Conservation (phyloP, 768 basidiomycete species). For the Lentinula raphanica region DNA sequence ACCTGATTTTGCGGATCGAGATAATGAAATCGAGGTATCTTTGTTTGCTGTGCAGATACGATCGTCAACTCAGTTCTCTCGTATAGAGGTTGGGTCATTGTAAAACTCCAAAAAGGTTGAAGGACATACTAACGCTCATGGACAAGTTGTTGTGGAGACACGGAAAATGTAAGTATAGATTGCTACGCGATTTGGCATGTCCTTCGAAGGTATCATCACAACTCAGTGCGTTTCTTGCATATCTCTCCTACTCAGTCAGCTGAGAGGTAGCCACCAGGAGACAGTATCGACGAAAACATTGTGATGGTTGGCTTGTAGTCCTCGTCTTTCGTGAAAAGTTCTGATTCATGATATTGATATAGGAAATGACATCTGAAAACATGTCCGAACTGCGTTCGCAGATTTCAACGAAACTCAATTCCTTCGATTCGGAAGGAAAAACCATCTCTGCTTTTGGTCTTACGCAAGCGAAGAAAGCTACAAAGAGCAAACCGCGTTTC, state of each 20-base stretch:
- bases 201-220: constrained; percentile 60
- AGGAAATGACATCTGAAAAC: constrained; percentile 77
- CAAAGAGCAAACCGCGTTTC: constrained; percentile 65
- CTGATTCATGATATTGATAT: constrained; percentile 8
- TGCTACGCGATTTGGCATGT: constrained; percentile 60
- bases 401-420: constrained; percentile 33
- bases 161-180: constrained; percentile 62
- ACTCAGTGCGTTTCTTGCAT: not conserved
- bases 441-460: constrained; percentile 39
- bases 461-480: constrained; percentile 42
- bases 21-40: constrained; percentile 63
- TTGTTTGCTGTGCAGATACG: constrained; percentile 13
- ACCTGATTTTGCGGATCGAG: constrained; percentile 55
- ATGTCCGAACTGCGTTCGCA: constrained; percentile 56
- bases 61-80: constrained; percentile 40
- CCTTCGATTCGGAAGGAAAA: constrained; percentile 50
- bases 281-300: constrained; percentile 51
- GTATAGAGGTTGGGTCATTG: constrained; percentile 36
- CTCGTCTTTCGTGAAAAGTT: not conserved
- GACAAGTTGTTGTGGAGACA: constrained; percentile 66
- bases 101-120: constrained; percentile 75
- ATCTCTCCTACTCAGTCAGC: constrained; percentile 13
- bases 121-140: constrained; percentile 43
- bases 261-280: constrained; percentile 33
- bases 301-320: constrained; percentile 46